Conservation (phyloP, 306 rosid genomes). For the Phaseolus lunatus region DNA sequence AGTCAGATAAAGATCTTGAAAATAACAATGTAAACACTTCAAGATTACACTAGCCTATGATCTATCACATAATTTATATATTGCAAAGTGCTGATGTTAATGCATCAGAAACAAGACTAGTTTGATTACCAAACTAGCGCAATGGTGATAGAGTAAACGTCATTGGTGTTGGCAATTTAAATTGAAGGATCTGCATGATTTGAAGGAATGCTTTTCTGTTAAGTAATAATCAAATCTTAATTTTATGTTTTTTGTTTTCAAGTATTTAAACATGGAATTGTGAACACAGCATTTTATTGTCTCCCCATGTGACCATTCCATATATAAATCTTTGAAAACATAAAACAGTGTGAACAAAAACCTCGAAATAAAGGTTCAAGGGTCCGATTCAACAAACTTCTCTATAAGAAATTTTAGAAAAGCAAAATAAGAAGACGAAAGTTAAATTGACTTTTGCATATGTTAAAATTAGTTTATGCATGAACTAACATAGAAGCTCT, state of each 20-base stretch:
- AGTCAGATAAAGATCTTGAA: background rate
- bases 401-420: too few relatives aligned
- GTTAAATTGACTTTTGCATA: too few relatives aligned
- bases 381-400: too few relatives aligned
- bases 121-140: too few relatives aligned
- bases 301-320: background rate
- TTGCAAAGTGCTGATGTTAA: background rate
- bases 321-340: background rate
- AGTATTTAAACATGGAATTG: background rate
- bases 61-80: background rate
- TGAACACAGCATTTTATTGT: background rate
- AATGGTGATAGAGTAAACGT: background rate
- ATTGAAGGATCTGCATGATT: background rate
- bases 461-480: too few relatives aligned
- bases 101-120: background rate
- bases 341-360: background rate
- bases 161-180: background rate
- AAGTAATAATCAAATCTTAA: background rate
- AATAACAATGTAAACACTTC: slow-evolving; percentile 5
- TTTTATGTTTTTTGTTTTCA: background rate
- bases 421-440: too few relatives aligned
- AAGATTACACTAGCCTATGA: background rate
- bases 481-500: too few relatives aligned
- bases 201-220: background rate
- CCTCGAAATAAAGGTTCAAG: background rate